phyloP scores from a whole-genome alignment of 164 flowering plant species.

The Tetracentron sinense region DNA sequence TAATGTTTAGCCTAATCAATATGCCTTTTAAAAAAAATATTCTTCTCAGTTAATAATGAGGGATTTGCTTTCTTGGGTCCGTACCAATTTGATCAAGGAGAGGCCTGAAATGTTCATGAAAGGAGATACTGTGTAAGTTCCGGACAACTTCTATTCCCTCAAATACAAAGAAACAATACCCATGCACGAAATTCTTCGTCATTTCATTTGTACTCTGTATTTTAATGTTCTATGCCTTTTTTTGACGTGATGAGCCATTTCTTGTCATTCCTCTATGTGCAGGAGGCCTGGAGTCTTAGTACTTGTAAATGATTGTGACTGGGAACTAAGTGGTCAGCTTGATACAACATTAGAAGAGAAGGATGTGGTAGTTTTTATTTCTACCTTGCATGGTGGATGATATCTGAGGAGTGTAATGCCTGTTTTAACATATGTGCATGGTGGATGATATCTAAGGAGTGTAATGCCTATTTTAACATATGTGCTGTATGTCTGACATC shows the following conservation, averaged over 20 bases:
- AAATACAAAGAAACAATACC: background rate
- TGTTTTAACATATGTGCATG: background rate
- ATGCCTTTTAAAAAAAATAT: background rate
- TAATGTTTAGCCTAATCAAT: background rate
- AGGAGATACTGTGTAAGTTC: constrained; percentile 87
- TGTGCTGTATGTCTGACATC: constrained; percentile 3
- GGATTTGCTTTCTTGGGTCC: constrained; percentile 75
- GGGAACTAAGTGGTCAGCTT: constrained; percentile 93
- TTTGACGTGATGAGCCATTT: background rate
- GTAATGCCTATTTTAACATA: background rate
- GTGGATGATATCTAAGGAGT: constrained; percentile 27
- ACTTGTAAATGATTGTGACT: constrained; percentile 89
- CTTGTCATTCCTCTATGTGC: constrained; percentile 23
- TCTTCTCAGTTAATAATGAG: constrained; percentile 68
- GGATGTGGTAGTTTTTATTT: constrained; percentile 81
- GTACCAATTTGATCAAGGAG: constrained; percentile 87
- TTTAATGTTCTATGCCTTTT: background rate
- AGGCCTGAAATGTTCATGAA: constrained; percentile 99
- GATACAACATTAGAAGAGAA: constrained; percentile 79
- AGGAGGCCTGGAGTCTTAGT: constrained; percentile 97
- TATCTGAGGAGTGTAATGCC: constrained; percentile 4
- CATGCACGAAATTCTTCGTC: too few relatives aligned
- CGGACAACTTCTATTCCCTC: background rate
- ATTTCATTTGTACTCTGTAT: background rate
- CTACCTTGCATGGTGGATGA: constrained; percentile 94